Conservation (phyloP, 139 green algal species). For the Picochlorum sp. region DNA sequence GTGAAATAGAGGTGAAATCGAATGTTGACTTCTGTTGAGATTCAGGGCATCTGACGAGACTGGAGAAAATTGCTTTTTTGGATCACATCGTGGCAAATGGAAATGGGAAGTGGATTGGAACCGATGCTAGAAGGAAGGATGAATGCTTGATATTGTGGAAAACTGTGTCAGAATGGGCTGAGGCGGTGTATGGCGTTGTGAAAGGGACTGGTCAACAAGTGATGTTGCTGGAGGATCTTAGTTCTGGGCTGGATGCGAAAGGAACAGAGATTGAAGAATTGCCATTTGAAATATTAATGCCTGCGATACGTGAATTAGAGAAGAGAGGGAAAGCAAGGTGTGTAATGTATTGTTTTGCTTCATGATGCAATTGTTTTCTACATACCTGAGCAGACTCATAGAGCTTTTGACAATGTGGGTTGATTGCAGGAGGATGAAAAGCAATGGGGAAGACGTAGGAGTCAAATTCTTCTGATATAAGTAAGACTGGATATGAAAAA, state of each 20-base stretch:
- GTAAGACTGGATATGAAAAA: no score
- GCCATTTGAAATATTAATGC: conserved; percentile 43
- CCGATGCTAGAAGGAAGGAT: no score
- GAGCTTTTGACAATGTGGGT: background rate
- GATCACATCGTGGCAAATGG: conserved; percentile 36
- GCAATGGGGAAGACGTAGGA: conserved; percentile 42
- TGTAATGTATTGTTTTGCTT: background rate
- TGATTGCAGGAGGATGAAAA: background rate
- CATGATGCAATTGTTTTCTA: no score
- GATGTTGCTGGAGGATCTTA: conserved; percentile 36
- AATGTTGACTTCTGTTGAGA: background rate
- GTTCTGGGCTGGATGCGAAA: conserved; percentile 31
- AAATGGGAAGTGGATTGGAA: conserved; percentile 41
- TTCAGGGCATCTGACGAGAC: conserved; percentile 39
- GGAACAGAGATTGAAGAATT: conserved; percentile 54
- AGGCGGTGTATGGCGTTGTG: conserved; percentile 32
- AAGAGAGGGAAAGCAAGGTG: conserved; percentile 43
- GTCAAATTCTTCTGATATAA: conserved; percentile 52
- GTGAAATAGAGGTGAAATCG: background rate
- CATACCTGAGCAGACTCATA: no score
- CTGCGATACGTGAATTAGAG: conserved; percentile 45
- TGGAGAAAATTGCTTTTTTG: conserved; percentile 35
- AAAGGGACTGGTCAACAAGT: conserved; percentile 33
- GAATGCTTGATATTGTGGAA: conserved; percentile 42
- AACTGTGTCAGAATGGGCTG: conserved; percentile 40